phyloP scores from a whole-genome alignment of 768 basidiomycete genomes.

The Peribolospora baueri region DNA sequence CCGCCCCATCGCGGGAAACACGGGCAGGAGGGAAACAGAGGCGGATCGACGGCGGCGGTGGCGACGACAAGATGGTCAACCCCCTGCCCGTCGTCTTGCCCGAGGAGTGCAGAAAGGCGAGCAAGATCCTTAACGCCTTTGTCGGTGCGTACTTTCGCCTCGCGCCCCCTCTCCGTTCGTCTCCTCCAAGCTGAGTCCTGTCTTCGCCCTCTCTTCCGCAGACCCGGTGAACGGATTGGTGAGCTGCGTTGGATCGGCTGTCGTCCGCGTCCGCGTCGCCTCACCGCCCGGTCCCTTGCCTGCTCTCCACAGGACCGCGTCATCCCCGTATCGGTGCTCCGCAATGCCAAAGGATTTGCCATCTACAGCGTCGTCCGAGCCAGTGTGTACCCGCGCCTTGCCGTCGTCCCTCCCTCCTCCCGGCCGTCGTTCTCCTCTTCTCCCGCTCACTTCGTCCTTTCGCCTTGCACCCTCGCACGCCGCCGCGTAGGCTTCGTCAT shows the following conservation, averaged over 20 bases:
- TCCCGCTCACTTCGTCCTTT: too few species aligned
- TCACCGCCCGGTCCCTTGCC: too few species aligned
- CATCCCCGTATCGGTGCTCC: constrained; percentile 12
- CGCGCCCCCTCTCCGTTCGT: too few species aligned
- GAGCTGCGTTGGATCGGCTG: too few species aligned
- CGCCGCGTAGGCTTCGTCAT: constrained; percentile 10
- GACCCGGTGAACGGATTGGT: constrained; percentile 7
- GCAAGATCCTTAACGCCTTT: constrained; percentile 6
- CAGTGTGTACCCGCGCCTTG: neutral
- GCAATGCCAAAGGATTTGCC: constrained; percentile 11
- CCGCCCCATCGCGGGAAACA: too few species aligned
- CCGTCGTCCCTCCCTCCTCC: too few species aligned
- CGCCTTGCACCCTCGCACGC: too few species aligned
- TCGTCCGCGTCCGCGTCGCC: too few species aligned
- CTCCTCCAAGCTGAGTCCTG: too few species aligned
- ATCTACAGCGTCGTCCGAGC: constrained; percentile 12
- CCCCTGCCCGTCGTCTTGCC: constrained; percentile 5
- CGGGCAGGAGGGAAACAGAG: too few species aligned
- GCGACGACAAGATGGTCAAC: neutral
- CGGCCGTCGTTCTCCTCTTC: too few species aligned
- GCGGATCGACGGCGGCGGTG: too few species aligned
- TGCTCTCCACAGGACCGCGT: constrained; percentile 2
- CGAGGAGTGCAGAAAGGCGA: constrained; percentile 6
- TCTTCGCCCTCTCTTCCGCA: neutral
- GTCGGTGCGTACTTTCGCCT: neutral